Evolutionary conservation across 495 filamentous ascomycete genomes (phyloP), one percentile per base, ranked within the genome.

Genomic region (Neurospora tetraspora): DNA sequence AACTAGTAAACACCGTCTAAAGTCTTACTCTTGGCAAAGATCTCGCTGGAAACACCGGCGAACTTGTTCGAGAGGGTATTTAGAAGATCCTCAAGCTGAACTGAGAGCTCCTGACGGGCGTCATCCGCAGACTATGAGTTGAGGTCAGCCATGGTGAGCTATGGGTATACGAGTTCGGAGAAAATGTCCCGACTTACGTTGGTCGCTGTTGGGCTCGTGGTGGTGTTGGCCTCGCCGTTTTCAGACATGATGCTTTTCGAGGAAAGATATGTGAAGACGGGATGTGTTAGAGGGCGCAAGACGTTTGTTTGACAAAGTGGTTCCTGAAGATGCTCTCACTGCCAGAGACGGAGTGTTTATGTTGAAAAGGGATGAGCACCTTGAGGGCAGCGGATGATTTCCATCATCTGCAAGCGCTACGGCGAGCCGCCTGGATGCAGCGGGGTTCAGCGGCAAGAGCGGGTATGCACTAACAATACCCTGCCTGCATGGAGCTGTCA

Each of bases 41-140:
- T 90, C 78, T 97, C 94, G 70, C 87, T 88, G 0, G 91, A 94
- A 4, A 97, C 88, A 42, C 86, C 88, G 34, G 90, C 88, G 78
- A 97, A 96, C 80, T 97, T 98, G 78, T 88, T 89, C 27, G 91
- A 91, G 4, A 99, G 83, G 39, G 92, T 89, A 77, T 94, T 91
- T 11, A 99, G 85, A 14, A 97, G 87, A 20, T 96, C 92, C 77
- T 97, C 94, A 4, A 97, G 89, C 0, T 91, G 91, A 4, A 88
- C 90, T 4, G 90, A 89, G 65, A 97, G 89, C 76, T 93, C 91
- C 59, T 88, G 87, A 18, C 76, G 79, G 3, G 80, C 77, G 12
- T 81, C 82, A 27, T 85, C 83, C 5, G 80, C 77, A 11, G 78
- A 76, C 82, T 84, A 47, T 42, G 18, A 16, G 5, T 37, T 39